These are phyloP conservation scores for Dryadomyces quercus-mongolicae DNA, from an alignment of 2,329 filamentous ascomycete species.

Conservation along the genomic window DNA sequence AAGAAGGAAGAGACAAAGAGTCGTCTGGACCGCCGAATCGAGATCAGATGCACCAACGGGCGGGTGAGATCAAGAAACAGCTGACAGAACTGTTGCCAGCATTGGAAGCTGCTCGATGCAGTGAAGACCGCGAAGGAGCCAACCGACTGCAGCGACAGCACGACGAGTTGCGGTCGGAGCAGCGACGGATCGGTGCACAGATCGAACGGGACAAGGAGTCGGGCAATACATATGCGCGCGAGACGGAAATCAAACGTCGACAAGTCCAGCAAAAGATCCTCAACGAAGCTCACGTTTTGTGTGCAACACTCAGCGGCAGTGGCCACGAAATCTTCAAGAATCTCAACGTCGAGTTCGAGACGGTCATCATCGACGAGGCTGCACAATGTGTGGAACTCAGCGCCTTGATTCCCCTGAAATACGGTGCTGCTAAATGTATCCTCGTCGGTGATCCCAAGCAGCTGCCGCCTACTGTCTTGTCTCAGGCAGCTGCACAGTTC, in stretches of 20 bases:
- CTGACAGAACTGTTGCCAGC: slow-evolving; percentile 59
- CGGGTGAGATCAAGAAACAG: slow-evolving; percentile 61
- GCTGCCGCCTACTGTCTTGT: slow-evolving; percentile 88
- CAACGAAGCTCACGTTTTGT: slow-evolving; percentile 82
- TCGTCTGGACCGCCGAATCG: no score
- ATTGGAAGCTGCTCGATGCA: slow-evolving; percentile 53
- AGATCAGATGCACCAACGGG: slow-evolving; percentile 51
- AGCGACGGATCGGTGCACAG: slow-evolving; percentile 67
- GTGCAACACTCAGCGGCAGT: slow-evolving; percentile 86
- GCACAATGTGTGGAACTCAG: slow-evolving; percentile 97
- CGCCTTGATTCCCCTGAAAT: slow-evolving; percentile 92
- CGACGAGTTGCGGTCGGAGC: slow-evolving; percentile 52
- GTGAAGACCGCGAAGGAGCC: slow-evolving; percentile 32
- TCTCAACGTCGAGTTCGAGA: slow-evolving; percentile 92
- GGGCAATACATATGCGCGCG: slow-evolving; percentile 68
- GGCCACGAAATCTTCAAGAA: slow-evolving; percentile 97
- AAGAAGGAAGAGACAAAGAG: slow-evolving; percentile 30
- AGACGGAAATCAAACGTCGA: slow-evolving; percentile 74
- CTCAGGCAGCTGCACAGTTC: slow-evolving; percentile 80
- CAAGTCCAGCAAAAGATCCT: slow-evolving; percentile 84
- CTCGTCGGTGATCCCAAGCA: slow-evolving; percentile 97
- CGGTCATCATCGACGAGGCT: slow-evolving; percentile 94
- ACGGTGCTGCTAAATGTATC: slow-evolving; percentile 92
- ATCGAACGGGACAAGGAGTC: slow-evolving; percentile 84
- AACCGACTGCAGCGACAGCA: slow-evolving; percentile 62